Percentiles rank a stretch among this genome's conserved stretches.
Conservation (phyloP, 768 basidiomycete genomes). For the Rhodotorula sphaerocarpa region DNA sequence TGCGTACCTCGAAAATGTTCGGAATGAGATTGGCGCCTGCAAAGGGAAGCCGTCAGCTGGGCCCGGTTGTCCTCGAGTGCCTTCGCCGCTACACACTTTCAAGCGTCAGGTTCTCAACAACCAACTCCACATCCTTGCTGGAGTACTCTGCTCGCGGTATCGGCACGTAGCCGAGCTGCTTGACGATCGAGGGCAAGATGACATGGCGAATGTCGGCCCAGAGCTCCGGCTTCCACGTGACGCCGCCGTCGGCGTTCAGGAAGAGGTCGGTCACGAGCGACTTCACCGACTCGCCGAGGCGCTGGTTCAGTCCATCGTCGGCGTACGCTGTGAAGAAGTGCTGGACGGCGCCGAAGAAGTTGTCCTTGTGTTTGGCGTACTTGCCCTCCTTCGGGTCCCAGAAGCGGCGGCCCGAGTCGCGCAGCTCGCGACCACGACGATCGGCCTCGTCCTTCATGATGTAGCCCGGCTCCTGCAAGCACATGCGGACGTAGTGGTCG, state of each 20-base stretch:
- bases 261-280: slow-evolving; percentile 64
- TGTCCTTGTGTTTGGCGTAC: slow-evolving; percentile 71
- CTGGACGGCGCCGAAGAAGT: slow-evolving; percentile 60
- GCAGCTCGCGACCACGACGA: slow-evolving; percentile 56
- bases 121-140: slow-evolving; percentile 73
- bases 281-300: slow-evolving; percentile 64
- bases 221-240: slow-evolving; percentile 71
- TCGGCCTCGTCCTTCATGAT: slow-evolving; percentile 71
- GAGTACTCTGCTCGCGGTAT: slow-evolving; percentile 92
- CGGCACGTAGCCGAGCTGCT: slow-evolving; percentile 64
- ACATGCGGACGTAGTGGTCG: slow-evolving; percentile 36
- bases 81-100: too few relatives aligned
- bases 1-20: slow-evolving; percentile 47
- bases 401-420: slow-evolving; percentile 65
- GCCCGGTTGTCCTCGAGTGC: too few relatives aligned
- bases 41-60: too few relatives aligned
- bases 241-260: slow-evolving; percentile 67
- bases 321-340: slow-evolving; percentile 78
- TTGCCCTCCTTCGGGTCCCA: slow-evolving; percentile 55
- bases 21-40: slow-evolving; percentile 62
- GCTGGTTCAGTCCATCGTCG: slow-evolving; percentile 70
- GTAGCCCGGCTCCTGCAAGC: slow-evolving; percentile 47
- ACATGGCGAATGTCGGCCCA: slow-evolving; percentile 77
- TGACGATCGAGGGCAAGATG: slow-evolving; percentile 69
- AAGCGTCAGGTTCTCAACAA: slow-evolving; percentile 83